Conservation (phyloP, 805 yeast species). For the Yarrowia sp. region DNA sequence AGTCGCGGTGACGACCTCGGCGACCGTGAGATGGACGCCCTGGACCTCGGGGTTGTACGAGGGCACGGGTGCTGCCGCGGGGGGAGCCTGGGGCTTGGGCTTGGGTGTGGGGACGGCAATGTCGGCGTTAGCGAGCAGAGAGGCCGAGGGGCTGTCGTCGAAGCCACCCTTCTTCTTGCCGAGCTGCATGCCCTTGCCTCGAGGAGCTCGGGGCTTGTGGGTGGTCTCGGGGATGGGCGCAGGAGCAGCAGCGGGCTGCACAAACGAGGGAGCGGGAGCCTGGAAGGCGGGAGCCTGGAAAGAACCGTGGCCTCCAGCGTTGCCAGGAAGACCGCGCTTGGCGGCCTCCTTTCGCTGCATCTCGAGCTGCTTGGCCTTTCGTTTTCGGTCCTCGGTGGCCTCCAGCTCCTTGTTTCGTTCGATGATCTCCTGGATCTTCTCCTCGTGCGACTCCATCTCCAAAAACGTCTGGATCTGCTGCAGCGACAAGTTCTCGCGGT, state of each 20-base stretch:
- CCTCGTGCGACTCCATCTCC: slow-evolving; percentile 98
- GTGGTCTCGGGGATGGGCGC: slow-evolving; percentile 30
- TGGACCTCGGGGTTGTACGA: slow-evolving; percentile 46
- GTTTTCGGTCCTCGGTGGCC: slow-evolving; percentile 95
- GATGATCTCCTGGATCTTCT: slow-evolving; percentile 95
- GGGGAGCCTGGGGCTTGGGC: slow-evolving; percentile 5
- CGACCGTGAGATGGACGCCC: slow-evolving; percentile 74
- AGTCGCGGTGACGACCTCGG: slow-evolving; percentile 75
- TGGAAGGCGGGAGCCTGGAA: slow-evolving; percentile 17
- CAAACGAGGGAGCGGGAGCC: slow-evolving; percentile 27
- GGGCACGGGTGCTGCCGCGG: slow-evolving; percentile 1
- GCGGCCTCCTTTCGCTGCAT: slow-evolving; percentile 53
- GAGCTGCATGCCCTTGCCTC: slow-evolving; percentile 74
- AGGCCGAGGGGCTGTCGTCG: slow-evolving; percentile 38
- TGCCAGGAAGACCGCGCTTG: slow-evolving; percentile 37
- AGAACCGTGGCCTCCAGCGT: slow-evolving; percentile 31
- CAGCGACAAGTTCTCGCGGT: slow-evolving; percentile 78
- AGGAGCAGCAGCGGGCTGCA: slow-evolving; percentile 9
- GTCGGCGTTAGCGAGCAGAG: slow-evolving; percentile 35
- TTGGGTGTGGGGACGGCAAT: slow-evolving; percentile 32
- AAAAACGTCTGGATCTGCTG: slow-evolving; percentile 83
- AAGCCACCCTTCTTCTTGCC: slow-evolving; percentile 51
- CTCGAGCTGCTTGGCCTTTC: slow-evolving; percentile 78
- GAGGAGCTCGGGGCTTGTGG: slow-evolving; percentile 42
- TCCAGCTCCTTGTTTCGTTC: slow-evolving; percentile 95